Evolutionary conservation across 768 basidiomycete species (phyloP), one percentile per base, ranked within the genome.

Genomic region (Agaricus sinodeliciosus): DNA sequence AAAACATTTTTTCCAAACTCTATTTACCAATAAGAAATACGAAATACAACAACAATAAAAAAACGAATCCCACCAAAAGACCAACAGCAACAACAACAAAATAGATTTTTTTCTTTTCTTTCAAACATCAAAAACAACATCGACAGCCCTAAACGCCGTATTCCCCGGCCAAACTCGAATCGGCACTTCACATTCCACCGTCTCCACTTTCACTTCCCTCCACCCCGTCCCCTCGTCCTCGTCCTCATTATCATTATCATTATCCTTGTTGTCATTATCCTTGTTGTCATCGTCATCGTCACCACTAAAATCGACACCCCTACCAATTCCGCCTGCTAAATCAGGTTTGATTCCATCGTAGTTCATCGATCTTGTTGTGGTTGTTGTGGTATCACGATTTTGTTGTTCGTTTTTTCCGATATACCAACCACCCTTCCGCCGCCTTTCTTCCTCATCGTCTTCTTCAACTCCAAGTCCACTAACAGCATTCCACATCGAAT

Each of bases 181-280:
- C 16, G 91, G 90, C 40, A 98, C 88, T 65, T 94, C 90, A 61
- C 94, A 96, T 66, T 96, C 95, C 15, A 98, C 92, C 55, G 85
- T 89, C 76, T 97, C 94, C 22, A 86, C 76, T 62, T 66, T 72
- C 9, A 88, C 77, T 54, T 84, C 82, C 49, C 61, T 62, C 90
- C 87, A 92, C 3, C 15, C 12, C 27, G 8, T 25, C 25, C 8
- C 25, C 15, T 22, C 43, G 2, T n/a, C 43, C 3, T 43, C 19
- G 1, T 73, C 83, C 4, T 72, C 75, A 54, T 82, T 80, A n/a
- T 68, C 69, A 0, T 77, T 80, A n/a, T n/a, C n/a, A n/a, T n/a
- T n/a, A n/a, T n/a, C n/a, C n/a, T n/a, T n/a, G n/a, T n/a, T n/a
- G n/a, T n/a, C n/a, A n/a, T n/a, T n/a, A n/a, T 73, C 83, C 4